These are phyloP conservation scores for Diaporthe humulicola DNA, from an alignment of 2,329 filamentous ascomycete species.

Conservation along the genomic window DNA sequence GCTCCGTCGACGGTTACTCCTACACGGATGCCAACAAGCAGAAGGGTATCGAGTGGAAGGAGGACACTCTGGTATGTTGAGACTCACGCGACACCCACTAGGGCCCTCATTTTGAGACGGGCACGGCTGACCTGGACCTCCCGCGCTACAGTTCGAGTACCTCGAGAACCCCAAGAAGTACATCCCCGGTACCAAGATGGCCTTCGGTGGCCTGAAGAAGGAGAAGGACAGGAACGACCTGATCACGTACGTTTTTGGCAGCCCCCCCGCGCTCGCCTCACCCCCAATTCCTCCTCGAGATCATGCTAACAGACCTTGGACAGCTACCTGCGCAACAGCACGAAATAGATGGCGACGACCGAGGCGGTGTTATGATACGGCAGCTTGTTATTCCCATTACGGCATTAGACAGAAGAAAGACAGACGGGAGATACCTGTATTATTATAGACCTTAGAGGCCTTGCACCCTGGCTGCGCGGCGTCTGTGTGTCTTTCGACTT, in stretches of 20 bases:
- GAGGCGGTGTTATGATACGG: conserved; percentile 40
- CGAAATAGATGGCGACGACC: conserved; percentile 67
- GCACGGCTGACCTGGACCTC: conserved; percentile 9
- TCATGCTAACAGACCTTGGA: conserved; percentile 28
- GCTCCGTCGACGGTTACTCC: conserved; percentile 89
- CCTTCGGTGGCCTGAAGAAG: conserved; percentile 99
- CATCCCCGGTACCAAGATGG: conserved; percentile 99
- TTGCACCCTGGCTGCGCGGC: conserved; percentile 36
- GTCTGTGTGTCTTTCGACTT: conserved; percentile 39
- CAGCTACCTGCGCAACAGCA: conserved; percentile 78
- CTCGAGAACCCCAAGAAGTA: conserved; percentile 99
- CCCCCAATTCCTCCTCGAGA: conserved; percentile 43
- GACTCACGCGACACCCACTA: background rate
- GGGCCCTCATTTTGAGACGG: background rate
- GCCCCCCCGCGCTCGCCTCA: background rate
- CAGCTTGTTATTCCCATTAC: conserved; percentile 43
- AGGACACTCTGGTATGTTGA: conserved; percentile 80
- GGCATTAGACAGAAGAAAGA: conserved; percentile 42
- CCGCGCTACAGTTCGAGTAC: conserved; percentile 79
- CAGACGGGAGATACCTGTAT: conserved; percentile 37
- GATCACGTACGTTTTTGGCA: conserved; percentile 82
- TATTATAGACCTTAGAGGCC: conserved; percentile 41
- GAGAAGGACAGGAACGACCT: conserved; percentile 99
- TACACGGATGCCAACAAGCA: conserved; percentile 99
- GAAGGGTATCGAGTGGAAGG: conserved; percentile 91